phyloP scores from a whole-genome alignment of 768 basidiomycete species.

The Xerocomus potaroensis region DNA sequence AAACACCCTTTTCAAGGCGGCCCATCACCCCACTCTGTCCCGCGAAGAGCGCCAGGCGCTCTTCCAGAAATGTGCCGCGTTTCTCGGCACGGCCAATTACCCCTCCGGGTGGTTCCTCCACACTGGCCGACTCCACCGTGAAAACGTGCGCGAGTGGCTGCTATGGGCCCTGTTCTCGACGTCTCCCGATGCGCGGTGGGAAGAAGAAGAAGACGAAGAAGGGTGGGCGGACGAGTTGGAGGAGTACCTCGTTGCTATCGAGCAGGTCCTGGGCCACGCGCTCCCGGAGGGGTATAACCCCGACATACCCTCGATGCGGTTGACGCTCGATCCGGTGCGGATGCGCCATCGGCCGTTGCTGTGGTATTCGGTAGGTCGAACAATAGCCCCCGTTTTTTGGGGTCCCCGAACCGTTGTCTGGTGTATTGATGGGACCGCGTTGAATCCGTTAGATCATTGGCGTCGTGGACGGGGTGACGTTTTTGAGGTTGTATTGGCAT shows the following conservation, averaged over 20 bases:
- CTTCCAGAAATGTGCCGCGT: slow-evolving; percentile 43
- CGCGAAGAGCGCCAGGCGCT: slow-evolving; percentile 41
- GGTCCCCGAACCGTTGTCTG: too few species aligned
- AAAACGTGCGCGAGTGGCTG: slow-evolving; percentile 59
- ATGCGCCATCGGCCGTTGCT: slow-evolving; percentile 55
- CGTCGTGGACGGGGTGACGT: slow-evolving; percentile 44
- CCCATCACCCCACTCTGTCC: slow-evolving; percentile 36
- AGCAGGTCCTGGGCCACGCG: slow-evolving; percentile 36
- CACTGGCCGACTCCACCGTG: slow-evolving; percentile 32
- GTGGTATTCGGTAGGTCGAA: slow-evolving; percentile 54
- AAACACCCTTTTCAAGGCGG: slow-evolving; percentile 29
- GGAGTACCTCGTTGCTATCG: slow-evolving; percentile 41
- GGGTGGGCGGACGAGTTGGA: slow-evolving; percentile 51
- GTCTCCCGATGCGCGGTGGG: slow-evolving; percentile 24
- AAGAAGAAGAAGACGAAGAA: too few species aligned
- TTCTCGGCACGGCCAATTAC: slow-evolving; percentile 20
- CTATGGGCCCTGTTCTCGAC: slow-evolving; percentile 59
- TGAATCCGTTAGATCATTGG: slow-evolving; percentile 57
- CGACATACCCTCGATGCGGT: slow-evolving; percentile 42
- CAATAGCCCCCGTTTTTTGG: too few species aligned
- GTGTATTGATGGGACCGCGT: too few species aligned
- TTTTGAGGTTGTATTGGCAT: slow-evolving; percentile 33
- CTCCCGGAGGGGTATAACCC: slow-evolving; percentile 39
- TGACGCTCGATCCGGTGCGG: slow-evolving; percentile 54
- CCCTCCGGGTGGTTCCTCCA: slow-evolving; percentile 54